Evolutionary conservation across 2,329 filamentous ascomycete species (phyloP), one percentile per base, ranked within the genome.

Genomic region (Penicillium griseofulvum): DNA sequence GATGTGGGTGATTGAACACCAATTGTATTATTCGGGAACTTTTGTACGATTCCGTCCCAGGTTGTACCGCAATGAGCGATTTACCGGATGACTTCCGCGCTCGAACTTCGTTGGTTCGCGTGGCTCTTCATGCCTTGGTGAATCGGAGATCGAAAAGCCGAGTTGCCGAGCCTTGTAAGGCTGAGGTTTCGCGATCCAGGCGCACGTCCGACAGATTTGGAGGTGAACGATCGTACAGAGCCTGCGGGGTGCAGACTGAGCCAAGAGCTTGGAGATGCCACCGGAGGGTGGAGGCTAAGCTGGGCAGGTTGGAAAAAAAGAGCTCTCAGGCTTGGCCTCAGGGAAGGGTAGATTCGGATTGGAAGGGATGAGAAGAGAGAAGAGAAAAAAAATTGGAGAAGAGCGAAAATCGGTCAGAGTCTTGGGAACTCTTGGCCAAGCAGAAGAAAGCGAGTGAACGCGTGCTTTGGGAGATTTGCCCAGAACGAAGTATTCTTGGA

Each of bases 121-220:
- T 62, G 52, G 57, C 57, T 67, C 63, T 61, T 60, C 67, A 69
- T 70, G 58, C 66, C 66, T 68, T 65, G 65, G 45, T 50, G 49
- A 49, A 48, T 31, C 41, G 45, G 28, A 22, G 45, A 34, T 50
- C 22, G 45, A 28, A 49, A 41, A 49, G 43, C 46, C 29, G 41
- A 52, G 14, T 45, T 45, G 55, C 54, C 51, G 58, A 52, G 54
- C 58, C 61, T 45, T 44, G 54, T 63, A 63, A 50, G 58, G 56
- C 58, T 59, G 60, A 59, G 26, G 19, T 26, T 39, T 38, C n/a
- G 26, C 24, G 45, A 46, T 43, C 17, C 19, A 33, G 19, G 46
- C 46, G 46, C 33, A 33, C 24, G 46, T 41, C 38, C 46, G 33
- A 36, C 45, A 17, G 26, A n/a, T 46, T 46, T 34, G 33, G 22